Conservation (phyloP, 441 rosid species). For the Adansonia madagascariensis region DNA sequence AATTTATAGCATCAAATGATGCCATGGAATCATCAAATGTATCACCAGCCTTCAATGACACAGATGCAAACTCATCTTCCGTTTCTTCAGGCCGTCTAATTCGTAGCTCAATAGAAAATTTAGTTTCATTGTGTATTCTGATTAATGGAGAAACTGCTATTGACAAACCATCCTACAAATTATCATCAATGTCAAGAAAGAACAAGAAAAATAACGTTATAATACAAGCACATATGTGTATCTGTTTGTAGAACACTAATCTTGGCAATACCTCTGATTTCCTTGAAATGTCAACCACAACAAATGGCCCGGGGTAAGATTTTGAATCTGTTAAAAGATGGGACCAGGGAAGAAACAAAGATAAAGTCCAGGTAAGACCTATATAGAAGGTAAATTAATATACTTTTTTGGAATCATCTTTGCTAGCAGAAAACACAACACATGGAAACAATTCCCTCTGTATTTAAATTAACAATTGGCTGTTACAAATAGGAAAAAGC, state of each 20-base stretch:
- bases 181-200: constrained; percentile 25
- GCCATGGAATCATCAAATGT: constrained; percentile 88
- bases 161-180: constrained; percentile 80
- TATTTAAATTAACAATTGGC: neutral
- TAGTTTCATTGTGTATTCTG: constrained; percentile 86
- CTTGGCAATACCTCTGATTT: constrained; percentile 64
- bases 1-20: constrained; percentile 73
- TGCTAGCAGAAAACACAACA: neutral
- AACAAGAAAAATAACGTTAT: constrained; percentile 7
- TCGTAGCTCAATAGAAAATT: constrained; percentile 75
- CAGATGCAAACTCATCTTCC: constrained; percentile 60
- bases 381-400: constrained; percentile 16
- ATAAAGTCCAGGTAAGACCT: constrained; percentile 6
- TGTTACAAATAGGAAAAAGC: neutral
- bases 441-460: neutral
- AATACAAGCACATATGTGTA: neutral
- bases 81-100: constrained; percentile 72
- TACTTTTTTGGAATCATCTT: constrained; percentile 23
- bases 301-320: constrained; percentile 89
- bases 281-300: constrained; percentile 75
- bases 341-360: constrained; percentile 18
- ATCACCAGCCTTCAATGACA: constrained; percentile 75
- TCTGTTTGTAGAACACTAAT: constrained; percentile 17
- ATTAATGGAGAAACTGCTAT: constrained; percentile 83
- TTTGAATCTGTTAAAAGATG: constrained; percentile 65